phyloP scores from a whole-genome alignment of 306 rosid genomes.

The Echinosophora koreensis region DNA sequence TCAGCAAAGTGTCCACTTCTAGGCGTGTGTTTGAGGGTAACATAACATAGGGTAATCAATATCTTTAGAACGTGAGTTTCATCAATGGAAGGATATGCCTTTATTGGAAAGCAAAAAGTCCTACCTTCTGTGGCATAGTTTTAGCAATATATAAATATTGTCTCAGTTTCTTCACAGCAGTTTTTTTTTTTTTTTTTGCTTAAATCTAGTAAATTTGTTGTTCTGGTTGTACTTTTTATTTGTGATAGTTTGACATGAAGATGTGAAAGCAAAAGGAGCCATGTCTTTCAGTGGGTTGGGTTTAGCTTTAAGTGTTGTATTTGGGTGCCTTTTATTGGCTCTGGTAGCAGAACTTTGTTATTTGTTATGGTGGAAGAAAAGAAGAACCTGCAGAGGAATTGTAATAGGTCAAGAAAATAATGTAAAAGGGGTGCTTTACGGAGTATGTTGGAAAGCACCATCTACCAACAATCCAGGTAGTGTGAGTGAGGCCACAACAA shows the following conservation, averaged over 20 bases:
- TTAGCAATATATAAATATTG: neutral
- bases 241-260: conserved; percentile 42
- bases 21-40: conserved; percentile 56
- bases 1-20: conserved; percentile 44
- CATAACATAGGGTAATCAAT: neutral
- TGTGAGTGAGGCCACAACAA: conserved; percentile 30
- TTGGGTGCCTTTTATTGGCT: conserved; percentile 72
- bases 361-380: conserved; percentile 73
- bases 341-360: conserved; percentile 78
- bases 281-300: conserved; percentile 69
- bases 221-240: conserved; percentile 4
- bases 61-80: conserved; percentile 48
- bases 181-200: conserved; percentile 16
- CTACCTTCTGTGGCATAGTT: conserved; percentile 7
- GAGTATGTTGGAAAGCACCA: conserved; percentile 57
- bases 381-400: conserved; percentile 54
- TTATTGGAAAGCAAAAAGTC: conserved; percentile 19
- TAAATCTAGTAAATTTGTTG: neutral
- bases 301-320: conserved; percentile 67
- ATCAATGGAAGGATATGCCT: conserved; percentile 24
- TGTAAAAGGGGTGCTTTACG: conserved; percentile 57
- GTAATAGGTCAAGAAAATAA: conserved; percentile 55
- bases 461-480: conserved; percentile 16
- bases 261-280: conserved; percentile 56
- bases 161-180: neutral